phyloP scores from a whole-genome alignment of 495 filamentous ascomycete genomes.

The Thermochaetoides thermophila region DNA sequence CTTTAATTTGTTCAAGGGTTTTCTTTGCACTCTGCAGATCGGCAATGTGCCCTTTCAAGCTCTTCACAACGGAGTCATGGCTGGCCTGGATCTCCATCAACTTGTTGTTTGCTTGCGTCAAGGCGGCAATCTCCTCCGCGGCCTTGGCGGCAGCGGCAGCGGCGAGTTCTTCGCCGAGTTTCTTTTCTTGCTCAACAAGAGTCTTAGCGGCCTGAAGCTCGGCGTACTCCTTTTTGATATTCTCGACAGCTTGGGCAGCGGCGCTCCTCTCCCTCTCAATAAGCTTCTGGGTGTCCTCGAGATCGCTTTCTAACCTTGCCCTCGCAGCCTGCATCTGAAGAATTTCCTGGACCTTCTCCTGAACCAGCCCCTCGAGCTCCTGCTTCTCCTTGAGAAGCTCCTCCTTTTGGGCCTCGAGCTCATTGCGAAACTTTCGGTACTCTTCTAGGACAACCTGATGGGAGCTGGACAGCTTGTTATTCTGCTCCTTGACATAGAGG shows the following conservation, averaged over 20 bases:
- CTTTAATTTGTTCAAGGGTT: too few relatives aligned
- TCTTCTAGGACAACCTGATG: conserved; percentile 21
- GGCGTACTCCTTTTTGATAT: conserved; percentile 3
- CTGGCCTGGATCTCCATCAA: too few relatives aligned
- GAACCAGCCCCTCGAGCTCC: conserved; percentile 15
- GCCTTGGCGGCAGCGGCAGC: conserved; percentile 8
- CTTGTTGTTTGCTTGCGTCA: too few relatives aligned
- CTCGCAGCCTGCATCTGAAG: conserved; percentile 12
- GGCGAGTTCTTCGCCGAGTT: conserved; percentile 2
- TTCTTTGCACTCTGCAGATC: too few relatives aligned
- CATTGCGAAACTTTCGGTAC: conserved; percentile 22
- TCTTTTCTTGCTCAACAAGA: conserved; percentile 1
- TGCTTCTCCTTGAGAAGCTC: conserved; percentile 15
- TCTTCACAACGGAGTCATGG: too few relatives aligned
- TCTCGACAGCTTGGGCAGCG: conserved; percentile 10
- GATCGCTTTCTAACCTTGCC: conserved; percentile 13
- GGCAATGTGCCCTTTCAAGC: too few relatives aligned
- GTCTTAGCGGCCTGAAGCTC: conserved; percentile 4
- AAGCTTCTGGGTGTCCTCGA: conserved; percentile 12
- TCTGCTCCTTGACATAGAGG: conserved; percentile 23
- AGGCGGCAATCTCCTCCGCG: conserved; percentile 12
- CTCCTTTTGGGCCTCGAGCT: conserved; percentile 18
- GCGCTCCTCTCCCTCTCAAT: conserved; percentile 10
- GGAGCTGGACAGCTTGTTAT: conserved; percentile 18
- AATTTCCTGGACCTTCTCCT: conserved; percentile 18